Base-by-base conservation (phyloP, 305 asterid genomes). In the Fraxinus velutina region DNA sequence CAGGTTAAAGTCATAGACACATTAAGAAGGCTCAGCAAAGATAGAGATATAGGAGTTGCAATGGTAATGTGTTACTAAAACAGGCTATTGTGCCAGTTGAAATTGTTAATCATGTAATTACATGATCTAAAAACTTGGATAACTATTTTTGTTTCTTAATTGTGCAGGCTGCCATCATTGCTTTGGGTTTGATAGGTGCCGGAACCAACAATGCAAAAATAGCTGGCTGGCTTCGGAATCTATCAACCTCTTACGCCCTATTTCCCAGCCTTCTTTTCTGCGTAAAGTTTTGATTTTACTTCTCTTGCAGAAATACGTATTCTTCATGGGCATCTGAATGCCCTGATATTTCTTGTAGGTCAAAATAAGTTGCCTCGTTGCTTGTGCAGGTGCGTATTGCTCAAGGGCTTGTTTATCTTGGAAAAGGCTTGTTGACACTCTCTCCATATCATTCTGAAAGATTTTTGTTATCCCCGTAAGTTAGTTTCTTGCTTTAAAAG, bases 161-260 rank as follows among this genome's bases (percentile, higher is more conserved):
- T 39, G 15, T 72, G 79, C 87, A 95, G 99, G 93, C 98, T 82
- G 97, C 97, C 78, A 91, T 92, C 73, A 81, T 96, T 55, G 89
- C 98, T 4, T 86, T 96, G 91, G 99, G 99, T 64, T 87, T 96
- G 90, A 96, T 94, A 76, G 98, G 99, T 71, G 97, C 97, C 64
- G 99, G 99, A 84, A 96, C 99, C 81, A 96, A 96, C 88, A 96
- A 96, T 81, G 99, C 98, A 9, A 92, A 97, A 87, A 96, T 96
- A 81, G 97, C 97, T 84, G 98, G 97, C 86, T 94, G 94, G 95
- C 97, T 96, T 84, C 94, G 97, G 15, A 96, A 91, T 83, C 90
- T 96, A 71, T 94, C 99, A 62, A 93, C 97, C 88, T 94, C 91
- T 90, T 96, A 93, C 88, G 92, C 90, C 83, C 93, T 91, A 86